A percentile compares a stretch with the other conserved stretches of the same genome.
phyloP scores from a whole-genome alignment of 192 early-diverging fungal species.

The Entophlyctis luteolus region DNA sequence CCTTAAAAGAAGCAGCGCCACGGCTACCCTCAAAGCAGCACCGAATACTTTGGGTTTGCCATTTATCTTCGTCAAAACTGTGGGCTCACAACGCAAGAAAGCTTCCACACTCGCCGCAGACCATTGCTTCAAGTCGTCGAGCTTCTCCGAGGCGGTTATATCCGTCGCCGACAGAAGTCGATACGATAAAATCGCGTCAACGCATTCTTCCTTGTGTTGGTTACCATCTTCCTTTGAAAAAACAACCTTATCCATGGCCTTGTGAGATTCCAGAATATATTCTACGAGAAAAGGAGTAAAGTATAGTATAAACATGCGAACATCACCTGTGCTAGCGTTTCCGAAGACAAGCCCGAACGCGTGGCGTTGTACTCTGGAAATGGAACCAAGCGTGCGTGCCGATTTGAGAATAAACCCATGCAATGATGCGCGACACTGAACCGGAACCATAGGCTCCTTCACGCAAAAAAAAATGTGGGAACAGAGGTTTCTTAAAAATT shows the following conservation, averaged over 20 bases:
- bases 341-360: slow-evolving; percentile 16
- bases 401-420: slow-evolving; percentile 36
- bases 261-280: slow-evolving; percentile 30
- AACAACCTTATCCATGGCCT: slow-evolving; percentile 47
- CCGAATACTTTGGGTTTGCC: no score
- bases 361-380: slow-evolving; percentile 11
- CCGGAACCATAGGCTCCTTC: slow-evolving; percentile 48
- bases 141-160: neutral
- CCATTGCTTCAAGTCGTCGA: no score
- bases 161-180: neutral
- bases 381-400: slow-evolving; percentile 35
- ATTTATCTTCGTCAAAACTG: no score
- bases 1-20: no score
- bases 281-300: slow-evolving; percentile 18
- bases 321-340: slow-evolving; percentile 22
- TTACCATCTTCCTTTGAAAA: slow-evolving; percentile 77
- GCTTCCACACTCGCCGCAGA: no score
- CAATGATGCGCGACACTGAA: slow-evolving; percentile 53
- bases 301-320: slow-evolving; percentile 19
- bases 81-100: no score
- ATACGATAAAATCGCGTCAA: slow-evolving; percentile 47
- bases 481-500: neutral
- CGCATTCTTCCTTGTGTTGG: slow-evolving; percentile 67
- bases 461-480: neutral
- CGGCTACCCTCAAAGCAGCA: no score